Base-by-base conservation (phyloP, 306 rosid genomes). In the Myrica gale region DNA sequence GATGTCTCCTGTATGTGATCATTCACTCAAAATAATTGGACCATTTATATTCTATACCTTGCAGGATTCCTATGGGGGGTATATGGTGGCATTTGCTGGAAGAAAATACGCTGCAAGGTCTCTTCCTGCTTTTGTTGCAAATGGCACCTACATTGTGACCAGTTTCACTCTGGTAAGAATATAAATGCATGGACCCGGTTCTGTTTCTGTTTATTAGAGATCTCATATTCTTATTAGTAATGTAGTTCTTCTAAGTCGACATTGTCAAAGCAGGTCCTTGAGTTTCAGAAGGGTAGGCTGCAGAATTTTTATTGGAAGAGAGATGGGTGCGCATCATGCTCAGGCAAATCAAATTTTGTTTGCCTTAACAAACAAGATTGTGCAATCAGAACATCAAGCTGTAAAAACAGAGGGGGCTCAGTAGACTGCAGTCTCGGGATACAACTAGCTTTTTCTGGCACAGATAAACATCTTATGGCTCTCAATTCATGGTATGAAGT, bases 401-500 rank as follows among this genome's bases (percentile, higher is more conserved):
- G 96, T 69, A 82, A 87, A 74, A 85, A 85, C 48, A 56, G 85
- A 65, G 92, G 96, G 75, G 92, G 96, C 43, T 57, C 86, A 13
- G 89, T 84, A 23, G 96, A 90, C 82, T 90, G 96, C 61, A 86
- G 92, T 78, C 85, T 90, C 39, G 90, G 92, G 57, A 88, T 90
- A 52, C 96, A 90, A 58, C 75, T 84, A 16, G 87, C 90, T 0
- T 90, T 90, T 80, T 90, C 92, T 10, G 96, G 96, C 12, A 90
- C 96, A 37, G 90, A 90, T 77, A 90, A 85, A 80, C 90, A 90
- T 78, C 89, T 90, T 45, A 55, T 79, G 9, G 92, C 84, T 53
- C 88, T 90, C 57, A 88, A 88, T 69, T 86, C 96, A 20, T 88
- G 96, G 96, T 90, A 88, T 68, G 96, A 90, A 84, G 96, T 86